A percentile compares a stretch with the other conserved stretches of the same genome.
Conservation (phyloP, 768 basidiomycete species). For the Lactarius hatsudake region DNA sequence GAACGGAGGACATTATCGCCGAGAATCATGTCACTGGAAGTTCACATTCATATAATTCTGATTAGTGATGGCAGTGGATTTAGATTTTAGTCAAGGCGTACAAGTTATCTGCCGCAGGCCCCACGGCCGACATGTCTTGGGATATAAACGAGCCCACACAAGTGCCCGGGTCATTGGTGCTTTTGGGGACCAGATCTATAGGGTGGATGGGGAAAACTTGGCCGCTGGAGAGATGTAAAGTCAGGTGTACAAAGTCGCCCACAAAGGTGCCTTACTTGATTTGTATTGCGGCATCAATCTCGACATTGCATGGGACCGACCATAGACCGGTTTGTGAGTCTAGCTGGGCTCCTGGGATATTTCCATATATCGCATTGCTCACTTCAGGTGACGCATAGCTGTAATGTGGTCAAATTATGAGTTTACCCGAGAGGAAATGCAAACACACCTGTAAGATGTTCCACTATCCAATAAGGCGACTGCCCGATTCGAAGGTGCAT, state of each 20-base stretch:
- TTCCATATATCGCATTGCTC: conserved; percentile 66
- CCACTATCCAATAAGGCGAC: conserved; percentile 79
- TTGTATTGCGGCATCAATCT: conserved; percentile 78
- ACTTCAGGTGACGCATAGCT: conserved; percentile 70
- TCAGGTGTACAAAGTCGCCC: not conserved
- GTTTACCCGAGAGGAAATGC: conserved; percentile 1
- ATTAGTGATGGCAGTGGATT: not conserved
- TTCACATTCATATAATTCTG: conserved; percentile 16
- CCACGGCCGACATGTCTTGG: conserved; percentile 49
- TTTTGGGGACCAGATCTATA: conserved; percentile 61
- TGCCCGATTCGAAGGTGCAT: conserved; percentile 65
- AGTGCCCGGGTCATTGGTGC: conserved; percentile 41
- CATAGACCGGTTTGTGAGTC: conserved; percentile 55
- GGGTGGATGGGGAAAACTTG: conserved; percentile 77
- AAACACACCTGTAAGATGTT: conserved; percentile 71
- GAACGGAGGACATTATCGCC: conserved; percentile 84
- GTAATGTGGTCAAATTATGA: conserved; percentile 16
- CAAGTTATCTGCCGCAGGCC: conserved; percentile 55
- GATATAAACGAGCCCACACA: conserved; percentile 81
- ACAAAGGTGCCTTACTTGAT: conserved; percentile 51
- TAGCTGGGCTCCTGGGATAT: conserved; percentile 60
- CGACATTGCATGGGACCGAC: conserved; percentile 68
- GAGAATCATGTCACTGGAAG: conserved; percentile 70
- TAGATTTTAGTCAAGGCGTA: conserved; percentile 7
- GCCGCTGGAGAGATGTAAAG: conserved; percentile 42